Percentiles rank a stretch among this genome's conserved stretches.
phyloP scores from a whole-genome alignment of 2,329 filamentous ascomycete species.

The Aplosporella prunicola region DNA sequence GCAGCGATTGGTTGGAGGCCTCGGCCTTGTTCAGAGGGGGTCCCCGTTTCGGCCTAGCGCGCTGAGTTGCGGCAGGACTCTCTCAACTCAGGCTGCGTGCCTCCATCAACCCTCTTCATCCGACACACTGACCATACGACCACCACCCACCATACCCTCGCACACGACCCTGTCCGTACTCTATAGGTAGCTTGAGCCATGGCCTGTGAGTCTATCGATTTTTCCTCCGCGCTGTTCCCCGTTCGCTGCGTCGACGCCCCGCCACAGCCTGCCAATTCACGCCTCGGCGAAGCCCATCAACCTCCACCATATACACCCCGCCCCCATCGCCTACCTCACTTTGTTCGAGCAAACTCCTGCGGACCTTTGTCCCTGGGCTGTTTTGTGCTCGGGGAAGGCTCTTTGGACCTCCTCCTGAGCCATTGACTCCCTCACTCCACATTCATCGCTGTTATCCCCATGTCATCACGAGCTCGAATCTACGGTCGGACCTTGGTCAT shows the following conservation, averaged over 20 bases:
- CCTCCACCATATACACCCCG: slow-evolving; percentile 24
- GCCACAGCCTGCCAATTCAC: slow-evolving; percentile 15
- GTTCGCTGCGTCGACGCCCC: slow-evolving; percentile 13
- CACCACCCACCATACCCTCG: slow-evolving; percentile 9
- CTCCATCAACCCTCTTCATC: too few species aligned
- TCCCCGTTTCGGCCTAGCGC: slow-evolving; percentile 5
- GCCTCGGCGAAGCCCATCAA: slow-evolving; percentile 24
- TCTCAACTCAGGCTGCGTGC: neutral
- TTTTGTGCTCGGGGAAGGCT: slow-evolving; percentile 13
- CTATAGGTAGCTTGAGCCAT: slow-evolving; percentile 41
- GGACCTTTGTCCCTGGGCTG: slow-evolving; percentile 13
- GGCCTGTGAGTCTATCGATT: slow-evolving; percentile 47
- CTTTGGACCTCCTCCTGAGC: slow-evolving; percentile 9
- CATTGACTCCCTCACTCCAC: slow-evolving; percentile 18
- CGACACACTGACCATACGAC: slow-evolving; percentile 9
- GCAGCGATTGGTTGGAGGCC: slow-evolving; percentile 1
- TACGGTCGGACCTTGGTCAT: slow-evolving; percentile 32
- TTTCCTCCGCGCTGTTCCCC: slow-evolving; percentile 23
- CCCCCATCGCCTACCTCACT: slow-evolving; percentile 19
- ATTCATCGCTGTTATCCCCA: slow-evolving; percentile 21
- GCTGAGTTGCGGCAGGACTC: neutral
- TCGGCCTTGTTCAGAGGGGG: neutral
- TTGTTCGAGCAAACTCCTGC: slow-evolving; percentile 1
- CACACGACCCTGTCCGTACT: slow-evolving; percentile 3
- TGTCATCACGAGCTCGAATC: slow-evolving; percentile 22